Base-by-base conservation (phyloP, 257 asterid genomes). In the Ajuga chamaepitys region DNA sequence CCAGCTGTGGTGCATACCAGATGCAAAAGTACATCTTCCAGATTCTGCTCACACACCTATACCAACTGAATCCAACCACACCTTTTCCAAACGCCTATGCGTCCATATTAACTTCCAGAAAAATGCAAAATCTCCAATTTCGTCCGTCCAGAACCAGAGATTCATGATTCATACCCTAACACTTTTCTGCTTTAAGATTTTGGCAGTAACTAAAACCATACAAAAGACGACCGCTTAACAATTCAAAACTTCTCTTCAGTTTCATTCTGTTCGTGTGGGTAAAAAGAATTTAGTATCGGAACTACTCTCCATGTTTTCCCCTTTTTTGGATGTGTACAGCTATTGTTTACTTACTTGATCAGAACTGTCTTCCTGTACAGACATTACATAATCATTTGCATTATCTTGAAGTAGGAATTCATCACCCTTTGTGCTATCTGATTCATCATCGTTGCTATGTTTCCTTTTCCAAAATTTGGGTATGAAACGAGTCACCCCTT, bases 391-490 rank as follows among this genome's bases (percentile, higher is more conserved):
- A 65, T 76, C 78, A 57, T 82, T 82, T 24, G 76, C 58, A 28
- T 21, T 55, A 48, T 74, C 85, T 17, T 66, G 66, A 64, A 52
- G 54, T 18, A 72, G 73, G 68, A 50, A 67, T 17, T 82, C 88
- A 30, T 80, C 72, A 35, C 56, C 64, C 25, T 74, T 75, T 26
- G 53, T 22, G 53, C 78, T 64, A 66, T 77, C 85, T 32, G 78
- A 77, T 52, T 77, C 85, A 4, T 72, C 88, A 1, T 62, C 76
- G 44, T 70, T 73, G 60, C 50, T 58, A 72, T 84, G 67, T 77
- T 79, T 94, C 70, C 90, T 84, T 72, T 80, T 88, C 92, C 79
- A 74, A 28, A 94, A 34, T 72, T 83, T 94, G n/a, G 96, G 85
- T 61, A 87, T 47, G 66, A 82, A 63, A 17, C 87, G 95, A 4